phyloP scores from a whole-genome alignment of 2,329 filamentous ascomycete species.

The Xylariaceae sp. region DNA sequence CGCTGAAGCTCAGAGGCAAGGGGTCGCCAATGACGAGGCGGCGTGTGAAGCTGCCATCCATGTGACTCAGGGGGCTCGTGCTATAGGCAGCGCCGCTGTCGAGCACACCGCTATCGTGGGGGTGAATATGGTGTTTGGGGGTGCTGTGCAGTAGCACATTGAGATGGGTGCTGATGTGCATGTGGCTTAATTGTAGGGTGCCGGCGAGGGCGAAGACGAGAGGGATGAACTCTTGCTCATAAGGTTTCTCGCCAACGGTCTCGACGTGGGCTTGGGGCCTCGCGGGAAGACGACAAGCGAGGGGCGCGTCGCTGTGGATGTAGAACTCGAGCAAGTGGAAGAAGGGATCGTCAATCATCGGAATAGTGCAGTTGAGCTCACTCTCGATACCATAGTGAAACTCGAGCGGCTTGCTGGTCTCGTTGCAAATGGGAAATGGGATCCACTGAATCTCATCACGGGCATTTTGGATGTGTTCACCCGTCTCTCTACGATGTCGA shows the following conservation, averaged over 20 bases:
- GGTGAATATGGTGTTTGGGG: constrained; percentile 66
- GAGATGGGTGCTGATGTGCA: constrained; percentile 88
- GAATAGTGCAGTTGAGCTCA: constrained; percentile 84
- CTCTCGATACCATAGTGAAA: constrained; percentile 83
- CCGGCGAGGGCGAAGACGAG: constrained; percentile 88
- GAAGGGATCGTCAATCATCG: constrained; percentile 77
- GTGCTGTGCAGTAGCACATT: constrained; percentile 83
- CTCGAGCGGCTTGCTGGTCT: constrained; percentile 81
- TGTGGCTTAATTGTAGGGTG: constrained; percentile 83
- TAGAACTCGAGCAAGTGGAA: constrained; percentile 96
- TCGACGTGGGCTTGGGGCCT: constrained; percentile 67
- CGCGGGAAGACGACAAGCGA: constrained; percentile 87
- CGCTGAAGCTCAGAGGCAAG: constrained; percentile 76
- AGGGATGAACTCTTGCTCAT: constrained; percentile 72
- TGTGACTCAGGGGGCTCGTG: constrained; percentile 71
- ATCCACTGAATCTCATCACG: constrained; percentile 88
- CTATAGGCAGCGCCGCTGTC: constrained; percentile 89
- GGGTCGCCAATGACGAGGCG: constrained; percentile 88
- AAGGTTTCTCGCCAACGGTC: constrained; percentile 57
- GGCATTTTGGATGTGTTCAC: constrained; percentile 84
- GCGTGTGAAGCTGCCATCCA: constrained; percentile 57
- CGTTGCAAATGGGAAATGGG: constrained; percentile 88
- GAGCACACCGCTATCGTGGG: constrained; percentile 75
- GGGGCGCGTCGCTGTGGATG: constrained; percentile 92
- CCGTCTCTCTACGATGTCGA: constrained; percentile 69